Percentiles rank a stretch among this genome's conserved stretches.
These are phyloP conservation scores for Aspergillus carbonarius DNA, from an alignment of 2,329 filamentous ascomycete species.

Conservation along the genomic window DNA sequence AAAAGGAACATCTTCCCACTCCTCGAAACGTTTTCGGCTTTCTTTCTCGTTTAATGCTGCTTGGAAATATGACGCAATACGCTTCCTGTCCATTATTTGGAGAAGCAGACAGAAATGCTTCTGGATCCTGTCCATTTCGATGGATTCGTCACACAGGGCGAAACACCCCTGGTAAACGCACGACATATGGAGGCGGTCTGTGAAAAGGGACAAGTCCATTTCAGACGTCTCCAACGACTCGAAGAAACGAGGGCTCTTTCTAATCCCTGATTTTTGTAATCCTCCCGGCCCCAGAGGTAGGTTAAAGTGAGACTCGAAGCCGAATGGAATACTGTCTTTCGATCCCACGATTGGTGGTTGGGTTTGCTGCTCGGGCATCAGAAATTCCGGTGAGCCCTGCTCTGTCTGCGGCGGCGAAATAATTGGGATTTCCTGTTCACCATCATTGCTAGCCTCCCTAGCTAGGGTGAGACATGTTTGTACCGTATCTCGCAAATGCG, in stretches of 20 bases:
- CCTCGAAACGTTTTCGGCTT: conserved; percentile 15
- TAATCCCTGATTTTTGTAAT: neutral
- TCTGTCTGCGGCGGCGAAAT: neutral
- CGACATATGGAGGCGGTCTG: conserved; percentile 20
- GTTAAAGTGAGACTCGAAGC: neutral
- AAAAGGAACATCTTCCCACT: conserved; percentile 25
- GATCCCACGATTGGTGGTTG: conserved; percentile 13
- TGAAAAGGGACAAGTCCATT: conserved; percentile 21
- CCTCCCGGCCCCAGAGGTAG: too few relatives aligned
- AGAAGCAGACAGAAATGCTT: conserved; percentile 24
- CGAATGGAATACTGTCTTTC: neutral
- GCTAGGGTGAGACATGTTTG: conserved; percentile 19
- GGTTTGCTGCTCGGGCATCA: neutral
- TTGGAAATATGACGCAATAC: conserved; percentile 19
- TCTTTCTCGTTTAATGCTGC: conserved; percentile 18
- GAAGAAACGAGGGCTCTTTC: neutral
- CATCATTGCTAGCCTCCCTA: conserved; percentile 5
- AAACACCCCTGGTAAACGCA: conserved; percentile 22
- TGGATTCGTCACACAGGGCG: conserved; percentile 13
- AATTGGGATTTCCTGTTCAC: neutral
- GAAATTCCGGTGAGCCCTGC: neutral
- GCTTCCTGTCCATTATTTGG: conserved; percentile 19
- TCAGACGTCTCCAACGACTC: conserved; percentile 2
- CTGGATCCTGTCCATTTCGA: conserved; percentile 17
- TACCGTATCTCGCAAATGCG: conserved; percentile 20